Evolutionary conservation across 179 eudicot species (phyloP), one percentile per base, ranked within the genome.

Genomic region (Corrigiola litoralis): DNA sequence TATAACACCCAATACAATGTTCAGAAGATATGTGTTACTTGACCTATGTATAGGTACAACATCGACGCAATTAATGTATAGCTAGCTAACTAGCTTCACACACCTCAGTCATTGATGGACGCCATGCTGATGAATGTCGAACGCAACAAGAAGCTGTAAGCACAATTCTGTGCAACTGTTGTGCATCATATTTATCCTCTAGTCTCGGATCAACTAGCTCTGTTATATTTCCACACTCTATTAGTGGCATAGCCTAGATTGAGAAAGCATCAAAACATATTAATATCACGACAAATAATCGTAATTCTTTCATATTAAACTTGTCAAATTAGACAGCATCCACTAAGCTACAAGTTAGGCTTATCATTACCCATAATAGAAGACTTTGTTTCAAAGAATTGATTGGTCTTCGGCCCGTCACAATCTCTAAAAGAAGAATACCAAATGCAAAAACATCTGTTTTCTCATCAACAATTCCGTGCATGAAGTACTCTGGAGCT

Each of bases 401-500:
- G 4, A 92, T 78, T n/a, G 96, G 95, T 67, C 79, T 77, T 33
- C 89, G 74, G 37, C 98, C 96, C 0, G 98, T 83, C 11, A 89
- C 52, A 56, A 89, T 85, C 79, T 92, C 98, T 4, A 92, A 60
- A 21, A 92, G 87, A n/a, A 92, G 96, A 48, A 92, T 72, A 5
- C 98, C 98, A 47, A 89, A 85, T 17, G 96, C 89, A 65, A 81
- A 92, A 44, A 92, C 92, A 70, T 92, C 96, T 0, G 85, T 89
- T 66, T 89, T 92, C 44, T 92, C 98, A 54, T 92, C 90, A 1
- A 92, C 98, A 62, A 82, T 84, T 40, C 98, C 98, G 60, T 92
- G 92, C 95, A 89, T 83, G 77, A 92, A 87, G 69, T 92, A 92
- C 79, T 92, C 98, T 17, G 98, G 98, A 12, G 98, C 98, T 12